phyloP scores from a whole-genome alignment of 768 basidiomycete species.

The Boletus huronensis region DNA sequence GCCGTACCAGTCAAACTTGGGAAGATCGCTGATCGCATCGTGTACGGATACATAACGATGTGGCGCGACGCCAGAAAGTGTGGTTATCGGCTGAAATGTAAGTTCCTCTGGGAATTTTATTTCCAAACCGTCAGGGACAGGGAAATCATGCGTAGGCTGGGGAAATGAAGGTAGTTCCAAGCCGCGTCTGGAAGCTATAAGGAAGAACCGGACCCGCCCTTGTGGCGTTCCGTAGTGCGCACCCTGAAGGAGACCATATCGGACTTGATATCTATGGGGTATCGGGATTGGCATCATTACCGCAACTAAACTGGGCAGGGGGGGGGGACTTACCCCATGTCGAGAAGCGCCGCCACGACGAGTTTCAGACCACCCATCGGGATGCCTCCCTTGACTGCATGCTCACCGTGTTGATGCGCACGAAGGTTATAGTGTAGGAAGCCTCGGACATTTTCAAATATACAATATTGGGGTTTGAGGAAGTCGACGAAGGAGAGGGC shows the following conservation, averaged over 20 bases:
- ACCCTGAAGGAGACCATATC: constrained; percentile 43
- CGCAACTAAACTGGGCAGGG: neutral
- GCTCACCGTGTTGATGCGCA: constrained; percentile 32
- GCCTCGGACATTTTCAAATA: constrained; percentile 49
- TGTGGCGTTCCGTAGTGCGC: constrained; percentile 49
- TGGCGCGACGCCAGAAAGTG: constrained; percentile 48
- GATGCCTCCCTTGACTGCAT: constrained; percentile 60
- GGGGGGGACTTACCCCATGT: constrained; percentile 54
- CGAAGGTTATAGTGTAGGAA: constrained; percentile 41
- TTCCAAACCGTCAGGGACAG: constrained; percentile 39
- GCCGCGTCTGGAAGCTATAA: constrained; percentile 40
- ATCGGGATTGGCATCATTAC: neutral
- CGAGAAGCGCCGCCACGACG: constrained; percentile 53
- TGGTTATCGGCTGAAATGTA: constrained; percentile 42
- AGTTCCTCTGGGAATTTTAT: constrained; percentile 48
- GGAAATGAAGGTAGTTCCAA: constrained; percentile 39
- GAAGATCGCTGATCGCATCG: constrained; percentile 74
- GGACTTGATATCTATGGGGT: constrained; percentile 39
- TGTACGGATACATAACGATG: constrained; percentile 58
- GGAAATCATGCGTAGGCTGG: constrained; percentile 43
- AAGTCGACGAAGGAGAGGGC: constrained; percentile 45
- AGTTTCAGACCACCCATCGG: constrained; percentile 75
- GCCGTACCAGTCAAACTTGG: constrained; percentile 67
- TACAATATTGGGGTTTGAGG: constrained; percentile 39
- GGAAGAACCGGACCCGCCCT: constrained; percentile 45